phyloP scores from a whole-genome alignment of 345 rosid species.

The Clarkia xantiana region DNA sequence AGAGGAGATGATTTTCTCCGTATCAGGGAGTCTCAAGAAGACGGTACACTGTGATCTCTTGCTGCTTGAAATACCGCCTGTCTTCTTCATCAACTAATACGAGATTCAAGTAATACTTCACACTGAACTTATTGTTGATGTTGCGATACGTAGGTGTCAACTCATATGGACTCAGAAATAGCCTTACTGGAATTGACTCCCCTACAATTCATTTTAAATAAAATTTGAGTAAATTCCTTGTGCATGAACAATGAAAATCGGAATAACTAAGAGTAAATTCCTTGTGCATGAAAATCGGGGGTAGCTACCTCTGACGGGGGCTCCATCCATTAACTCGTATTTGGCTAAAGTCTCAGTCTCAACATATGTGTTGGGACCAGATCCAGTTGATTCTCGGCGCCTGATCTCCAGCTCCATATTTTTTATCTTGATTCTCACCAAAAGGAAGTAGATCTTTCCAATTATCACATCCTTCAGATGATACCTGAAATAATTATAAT shows the following conservation, averaged over 20 bases:
- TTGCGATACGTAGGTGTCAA: constrained; percentile 46
- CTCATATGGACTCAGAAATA: constrained; percentile 46
- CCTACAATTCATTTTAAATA: constrained; percentile 18
- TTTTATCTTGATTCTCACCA: constrained; percentile 48
- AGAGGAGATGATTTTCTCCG: not conserved
- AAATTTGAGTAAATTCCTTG: too few relatives aligned
- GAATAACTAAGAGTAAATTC: too few relatives aligned
- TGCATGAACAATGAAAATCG: too few relatives aligned
- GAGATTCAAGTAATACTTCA: constrained; percentile 47
- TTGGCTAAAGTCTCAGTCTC: constrained; percentile 58
- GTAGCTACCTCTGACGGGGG: constrained; percentile 41
- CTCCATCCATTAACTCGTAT: constrained; percentile 59
- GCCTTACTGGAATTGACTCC: constrained; percentile 46
- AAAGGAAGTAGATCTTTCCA: constrained; percentile 51
- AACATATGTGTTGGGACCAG: constrained; percentile 48
- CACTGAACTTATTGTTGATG: constrained; percentile 54
- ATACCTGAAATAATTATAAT: constrained; percentile 18
- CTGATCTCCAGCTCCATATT: constrained; percentile 64
- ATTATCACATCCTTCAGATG: constrained; percentile 50
- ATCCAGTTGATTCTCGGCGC: constrained; percentile 53
- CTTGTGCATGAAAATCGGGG: too few relatives aligned
- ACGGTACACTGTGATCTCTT: constrained; percentile 44
- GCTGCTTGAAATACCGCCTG: constrained; percentile 54
- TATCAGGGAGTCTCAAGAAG: constrained; percentile 19
- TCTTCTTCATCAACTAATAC: constrained; percentile 58